Evolutionary conservation across 192 early-diverging fungal genomes (phyloP), one percentile per base, ranked within the genome.

Genomic region (Gorgonomyces haynaldii): DNA sequence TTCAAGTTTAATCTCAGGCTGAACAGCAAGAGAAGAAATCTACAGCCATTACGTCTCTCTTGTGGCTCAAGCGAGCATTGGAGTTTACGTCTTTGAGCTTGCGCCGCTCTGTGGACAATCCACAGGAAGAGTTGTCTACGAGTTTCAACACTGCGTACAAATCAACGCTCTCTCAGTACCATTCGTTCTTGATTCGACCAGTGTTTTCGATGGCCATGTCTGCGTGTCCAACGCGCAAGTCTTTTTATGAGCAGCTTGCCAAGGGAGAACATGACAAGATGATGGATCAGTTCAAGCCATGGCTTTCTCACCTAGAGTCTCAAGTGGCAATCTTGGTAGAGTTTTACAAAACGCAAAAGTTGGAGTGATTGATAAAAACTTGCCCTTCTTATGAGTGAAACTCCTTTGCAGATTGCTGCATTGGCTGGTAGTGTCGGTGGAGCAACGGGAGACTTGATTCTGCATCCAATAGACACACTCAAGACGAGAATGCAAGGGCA

Each of bases 171-270:
- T 50, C 54, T 15, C 57, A 63, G 37, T 58, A 56, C 50, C 71
- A 74, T 54, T 61, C 42, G 25, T 74, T 74, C 42, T 34, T 74
- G 46, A 47, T 74, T 32, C 54, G 67, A 13, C 67, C 67, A n/a
- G 62, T 74, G n/a, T 70, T 74, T 43, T 50, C 67, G 38, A 61
- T 86, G 34, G 87, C 85, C 5, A 95, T 97, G 91, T 80, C 79
- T 56, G 87, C 86, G 8, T 95, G 91, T 63, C 94, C 94, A 17
- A 75, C 78, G 53, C 87, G 91, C 42, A 74, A 74, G 30, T 81
- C 83, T 49, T 95, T 97, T 64, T 97, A 89, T 61, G 69, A 67
- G 22, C 89, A 86, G 62, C 67, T 97, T 19, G 83, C 85, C 38
- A 64, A 64, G 25, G 68, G 74, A 54, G 67, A 77, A 38, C 68